A percentile compares a stretch with the other conserved stretches of the same genome.
These are phyloP conservation scores for Camellia japonica DNA, from an alignment of 148 eudicot species.

Conservation along the genomic window DNA sequence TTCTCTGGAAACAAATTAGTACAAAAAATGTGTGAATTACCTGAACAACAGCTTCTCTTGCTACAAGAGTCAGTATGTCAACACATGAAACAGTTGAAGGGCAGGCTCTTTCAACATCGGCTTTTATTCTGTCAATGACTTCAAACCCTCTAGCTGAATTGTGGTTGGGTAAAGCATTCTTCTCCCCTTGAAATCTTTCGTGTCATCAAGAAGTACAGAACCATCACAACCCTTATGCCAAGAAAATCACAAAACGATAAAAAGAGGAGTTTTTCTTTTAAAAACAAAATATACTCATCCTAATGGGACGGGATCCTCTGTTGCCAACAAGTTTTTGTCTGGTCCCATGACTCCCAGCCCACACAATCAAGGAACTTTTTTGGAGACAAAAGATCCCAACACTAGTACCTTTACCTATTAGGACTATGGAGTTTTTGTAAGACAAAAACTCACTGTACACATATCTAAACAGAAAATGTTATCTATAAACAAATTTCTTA, in stretches of 20 bases:
- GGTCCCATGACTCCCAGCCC: no score
- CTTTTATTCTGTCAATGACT: conserved; percentile 36
- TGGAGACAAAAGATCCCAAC: no score
- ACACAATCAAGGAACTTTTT: no score
- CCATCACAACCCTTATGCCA: conserved; percentile 52
- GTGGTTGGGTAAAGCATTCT: conserved; percentile 42
- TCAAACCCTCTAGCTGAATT: conserved; percentile 47
- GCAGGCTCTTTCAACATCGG: conserved; percentile 28
- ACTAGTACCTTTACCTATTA: no score
- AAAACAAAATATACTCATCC: no score
- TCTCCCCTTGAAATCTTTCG: conserved; percentile 43
- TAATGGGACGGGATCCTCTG: no score
- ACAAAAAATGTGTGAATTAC: conserved; percentile 6
- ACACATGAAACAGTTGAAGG: conserved; percentile 34
- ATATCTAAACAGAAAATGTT: no score
- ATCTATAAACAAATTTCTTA: no score
- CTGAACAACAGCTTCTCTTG: conserved; percentile 29
- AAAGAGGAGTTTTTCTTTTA: not conserved
- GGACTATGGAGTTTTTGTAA: no score
- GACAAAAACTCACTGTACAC: no score
- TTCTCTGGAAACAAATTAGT: no score
- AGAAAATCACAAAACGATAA: not conserved
- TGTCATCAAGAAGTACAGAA: conserved; percentile 54
- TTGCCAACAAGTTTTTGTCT: no score
- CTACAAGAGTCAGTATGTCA: conserved; percentile 33